Evolutionary conservation across 106 monocot species (phyloP).

Genomic region (Hemerocallis citrina): DNA sequence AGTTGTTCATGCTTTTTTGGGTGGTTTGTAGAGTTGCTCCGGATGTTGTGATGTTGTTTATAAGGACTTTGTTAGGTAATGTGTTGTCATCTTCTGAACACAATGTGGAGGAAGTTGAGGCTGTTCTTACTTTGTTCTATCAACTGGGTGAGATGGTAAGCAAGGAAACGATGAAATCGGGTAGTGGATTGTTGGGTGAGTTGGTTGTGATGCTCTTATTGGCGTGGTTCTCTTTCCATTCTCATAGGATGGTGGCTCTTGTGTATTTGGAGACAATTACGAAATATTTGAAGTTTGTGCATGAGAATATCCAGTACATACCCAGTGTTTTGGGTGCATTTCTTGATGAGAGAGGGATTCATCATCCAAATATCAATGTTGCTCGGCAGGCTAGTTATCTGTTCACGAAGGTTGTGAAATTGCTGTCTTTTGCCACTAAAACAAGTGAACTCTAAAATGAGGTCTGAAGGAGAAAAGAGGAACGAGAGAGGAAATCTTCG

Average conservation of each 20-base stretch:
- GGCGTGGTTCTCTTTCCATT: slow-evolving; percentile 46
- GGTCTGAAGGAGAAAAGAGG: too few species aligned
- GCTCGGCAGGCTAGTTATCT: slow-evolving; percentile 69
- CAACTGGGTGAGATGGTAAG: slow-evolving; percentile 58
- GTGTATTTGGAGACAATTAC: slow-evolving; percentile 56
- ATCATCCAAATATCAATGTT: slow-evolving; percentile 61
- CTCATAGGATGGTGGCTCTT: slow-evolving; percentile 63
- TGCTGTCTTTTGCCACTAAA: too few species aligned
- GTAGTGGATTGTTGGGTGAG: slow-evolving; percentile 45
- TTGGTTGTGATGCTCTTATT: slow-evolving; percentile 55
- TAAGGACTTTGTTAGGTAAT: slow-evolving; percentile 35
- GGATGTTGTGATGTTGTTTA: slow-evolving; percentile 51
- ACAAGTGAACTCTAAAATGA: too few species aligned
- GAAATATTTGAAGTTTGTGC: slow-evolving; percentile 72
- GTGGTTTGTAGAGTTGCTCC: slow-evolving; percentile 64
- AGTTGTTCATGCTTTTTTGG: slow-evolving; percentile 48
- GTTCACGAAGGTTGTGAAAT: slow-evolving; percentile 79
- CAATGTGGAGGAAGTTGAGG: slow-evolving; percentile 74
- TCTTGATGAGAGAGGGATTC: slow-evolving; percentile 71
- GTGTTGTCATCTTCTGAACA: slow-evolving; percentile 34
- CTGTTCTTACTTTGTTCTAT: slow-evolving; percentile 52
- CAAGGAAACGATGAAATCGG: slow-evolving; percentile 51
- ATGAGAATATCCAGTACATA: slow-evolving; percentile 57
- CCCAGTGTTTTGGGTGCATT: slow-evolving; percentile 45
- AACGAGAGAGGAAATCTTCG: too few species aligned